Evolutionary conservation across 441 rosid genomes (phyloP).

Genomic region (Gossypium trilobum): DNA sequence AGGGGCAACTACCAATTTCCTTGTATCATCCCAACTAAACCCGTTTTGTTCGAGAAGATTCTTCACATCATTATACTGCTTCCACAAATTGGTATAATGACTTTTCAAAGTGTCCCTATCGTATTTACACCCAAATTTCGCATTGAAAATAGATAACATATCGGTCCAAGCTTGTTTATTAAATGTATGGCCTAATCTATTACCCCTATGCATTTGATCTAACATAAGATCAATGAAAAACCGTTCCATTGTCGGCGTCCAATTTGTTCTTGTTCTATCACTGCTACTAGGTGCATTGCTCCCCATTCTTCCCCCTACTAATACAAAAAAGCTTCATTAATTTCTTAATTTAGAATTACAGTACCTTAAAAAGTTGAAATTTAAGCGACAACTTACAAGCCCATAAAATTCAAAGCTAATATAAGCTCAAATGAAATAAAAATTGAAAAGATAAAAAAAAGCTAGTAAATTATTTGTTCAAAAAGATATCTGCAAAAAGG

Average conservation of each 20-base stretch:
- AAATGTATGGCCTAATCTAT: conserved; percentile 68
- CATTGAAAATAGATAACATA: conserved; percentile 60
- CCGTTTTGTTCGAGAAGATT: conserved; percentile 57
- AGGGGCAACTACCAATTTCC: conserved; percentile 58
- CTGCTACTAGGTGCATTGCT: conserved; percentile 23
- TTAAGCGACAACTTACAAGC: not conserved
- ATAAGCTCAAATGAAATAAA: not conserved
- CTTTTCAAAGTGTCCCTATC: conserved; percentile 68
- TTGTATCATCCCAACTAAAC: conserved; percentile 70
- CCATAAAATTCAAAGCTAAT: conserved; percentile 2
- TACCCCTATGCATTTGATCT: conserved; percentile 75
- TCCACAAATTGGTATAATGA: conserved; percentile 71
- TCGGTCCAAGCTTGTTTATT: conserved; percentile 82
- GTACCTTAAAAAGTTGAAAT: not conserved
- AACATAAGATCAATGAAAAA: conserved; percentile 81
- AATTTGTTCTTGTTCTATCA: conserved; percentile 56
- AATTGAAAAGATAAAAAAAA: not conserved
- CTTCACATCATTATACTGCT: conserved; percentile 67
- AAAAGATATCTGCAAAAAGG: not conserved
- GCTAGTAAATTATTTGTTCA: not conserved
- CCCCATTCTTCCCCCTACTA: conserved; percentile 28
- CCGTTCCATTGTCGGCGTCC: conserved; percentile 82
- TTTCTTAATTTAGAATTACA: not conserved
- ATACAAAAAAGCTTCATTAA: not conserved
- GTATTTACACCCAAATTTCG: conserved; percentile 64